Evolutionary conservation across 129 eudicot genomes (phyloP).

Genomic region (Deinandra increscens): DNA sequence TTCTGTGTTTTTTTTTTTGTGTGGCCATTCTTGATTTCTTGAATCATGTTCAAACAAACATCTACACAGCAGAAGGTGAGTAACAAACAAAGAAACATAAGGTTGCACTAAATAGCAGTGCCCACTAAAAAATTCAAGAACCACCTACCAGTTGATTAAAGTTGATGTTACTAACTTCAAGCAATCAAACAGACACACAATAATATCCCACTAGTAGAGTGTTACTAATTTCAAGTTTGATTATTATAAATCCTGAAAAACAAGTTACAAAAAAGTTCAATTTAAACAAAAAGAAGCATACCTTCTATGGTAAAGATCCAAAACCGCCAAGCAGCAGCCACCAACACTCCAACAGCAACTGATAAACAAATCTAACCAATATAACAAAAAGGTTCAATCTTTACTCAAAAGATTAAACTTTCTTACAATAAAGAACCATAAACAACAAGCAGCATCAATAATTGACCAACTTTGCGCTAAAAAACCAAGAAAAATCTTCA

Average conservation of each 20-base stretch:
- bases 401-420: background rate
- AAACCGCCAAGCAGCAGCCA: slow-evolving; percentile 5
- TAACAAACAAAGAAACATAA: no score
- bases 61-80: no score
- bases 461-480: slow-evolving; percentile 5
- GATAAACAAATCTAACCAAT: background rate
- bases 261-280: background rate
- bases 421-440: background rate
- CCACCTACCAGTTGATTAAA: no score
- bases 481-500: background rate
- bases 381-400: background rate
- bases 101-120: no score
- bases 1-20: background rate
- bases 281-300: background rate
- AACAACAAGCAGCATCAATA: slow-evolving; percentile 11
- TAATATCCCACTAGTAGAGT: no score
- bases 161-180: no score
- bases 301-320: slow-evolving; percentile 28
- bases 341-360: background rate
- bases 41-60: slow-evolving; percentile 6
- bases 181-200: no score
- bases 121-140: no score
- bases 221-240: background rate
- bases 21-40: background rate
- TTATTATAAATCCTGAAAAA: background rate